Evolutionary conservation across 495 filamentous ascomycete species (phyloP), one percentile per base, ranked within the genome.

Genomic region (Aspergillus affinis): DNA sequence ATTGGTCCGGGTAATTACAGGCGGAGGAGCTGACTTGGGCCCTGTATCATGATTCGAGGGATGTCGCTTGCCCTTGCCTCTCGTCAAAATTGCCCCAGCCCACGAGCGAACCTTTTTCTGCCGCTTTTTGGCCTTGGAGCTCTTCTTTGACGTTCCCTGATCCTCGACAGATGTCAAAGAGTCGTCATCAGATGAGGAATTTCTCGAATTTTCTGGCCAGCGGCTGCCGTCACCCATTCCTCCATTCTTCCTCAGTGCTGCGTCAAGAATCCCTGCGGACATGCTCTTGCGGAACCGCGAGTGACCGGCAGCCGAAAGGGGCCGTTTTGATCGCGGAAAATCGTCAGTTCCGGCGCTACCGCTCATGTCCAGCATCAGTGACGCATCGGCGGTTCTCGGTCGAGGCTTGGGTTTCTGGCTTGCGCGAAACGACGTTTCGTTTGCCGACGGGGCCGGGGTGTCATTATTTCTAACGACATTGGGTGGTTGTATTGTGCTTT

Each of bases 81-180:
- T 68, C 19, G 87, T 85, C 41, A 94, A 70, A 60, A 94, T 87
- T 19, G 88, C 84, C 26, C 87, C 89, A 41, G 90, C 90, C 90
- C 90, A 93, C 2, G 85, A 84, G 61, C 88, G 90, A 55, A 92
- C 89, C 71, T 87, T 91, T 69, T 90, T 90, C 63, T 89, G 84
- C 67, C 86, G 88, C 71, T 90, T 90, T 69, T 90, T 92, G 10
- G 72, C 67, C 55, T 78, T 81, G 0, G 70, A 61, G 9, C 51
- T 51, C 9, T 66, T 65, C 57, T 75, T 76, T 17, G 59, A 51
- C 27, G 65, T 64, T 52, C 65, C 29, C 12, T 65, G 49, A 41
- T 59, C 65, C 19, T 75, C 70, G 2, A 58, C 61, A 18, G 69
- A 72, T 13, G 62, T 56, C 54, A 75, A 69, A 1, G 71, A 74